phyloP scores from a whole-genome alignment of 768 basidiomycete species.

The Chalciporus piperatus region DNA sequence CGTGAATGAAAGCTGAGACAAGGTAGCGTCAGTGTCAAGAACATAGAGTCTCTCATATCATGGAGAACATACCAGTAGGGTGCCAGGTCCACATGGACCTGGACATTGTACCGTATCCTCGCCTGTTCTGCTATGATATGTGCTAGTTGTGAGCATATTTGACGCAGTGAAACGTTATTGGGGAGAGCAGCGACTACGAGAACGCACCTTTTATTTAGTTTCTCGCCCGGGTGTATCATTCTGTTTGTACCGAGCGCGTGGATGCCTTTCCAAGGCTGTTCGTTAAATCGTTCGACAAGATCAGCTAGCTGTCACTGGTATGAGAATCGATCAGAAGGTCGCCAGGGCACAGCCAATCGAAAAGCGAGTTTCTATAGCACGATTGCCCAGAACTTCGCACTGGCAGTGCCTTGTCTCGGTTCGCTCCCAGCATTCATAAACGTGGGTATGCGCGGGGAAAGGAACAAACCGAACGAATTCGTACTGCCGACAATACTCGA shows the following conservation, averaged over 20 bases:
- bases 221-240: too few relatives aligned
- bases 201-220: conserved; percentile 1
- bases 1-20: too few relatives aligned
- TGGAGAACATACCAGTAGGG: background rate
- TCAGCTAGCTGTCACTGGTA: too few relatives aligned
- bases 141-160: background rate
- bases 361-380: background rate
- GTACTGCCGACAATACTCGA: too few relatives aligned
- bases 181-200: background rate
- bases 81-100: background rate
- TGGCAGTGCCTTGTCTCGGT: background rate
- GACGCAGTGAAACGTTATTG: background rate
- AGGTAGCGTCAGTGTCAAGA: too few relatives aligned
- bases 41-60: too few relatives aligned
- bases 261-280: background rate
- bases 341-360: background rate
- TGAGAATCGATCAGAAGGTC: too few relatives aligned
- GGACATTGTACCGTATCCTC: background rate
- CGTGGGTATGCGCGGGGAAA: background rate
- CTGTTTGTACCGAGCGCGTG: too few relatives aligned
- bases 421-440: background rate
- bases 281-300: background rate
- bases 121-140: background rate
- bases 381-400: background rate
- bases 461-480: background rate